phyloP scores from a whole-genome alignment of 495 filamentous ascomycete genomes.

The Barbatosphaeria neglecta region DNA sequence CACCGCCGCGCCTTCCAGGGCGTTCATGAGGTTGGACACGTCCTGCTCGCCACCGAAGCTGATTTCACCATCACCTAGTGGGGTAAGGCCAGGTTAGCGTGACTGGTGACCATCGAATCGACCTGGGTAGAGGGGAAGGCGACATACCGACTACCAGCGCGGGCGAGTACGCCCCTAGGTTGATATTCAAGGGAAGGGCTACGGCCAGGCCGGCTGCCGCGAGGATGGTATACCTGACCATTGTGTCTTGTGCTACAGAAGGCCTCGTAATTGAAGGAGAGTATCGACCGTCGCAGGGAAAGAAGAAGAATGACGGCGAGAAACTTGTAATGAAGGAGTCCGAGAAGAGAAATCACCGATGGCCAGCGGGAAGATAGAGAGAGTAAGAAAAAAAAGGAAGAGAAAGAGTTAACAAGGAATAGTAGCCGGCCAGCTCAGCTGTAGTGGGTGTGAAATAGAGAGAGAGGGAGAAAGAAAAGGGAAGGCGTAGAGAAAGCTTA shows the following conservation, averaged over 20 bases:
- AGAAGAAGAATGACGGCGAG: background rate
- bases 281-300: too few relatives aligned
- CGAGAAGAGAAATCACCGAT: background rate
- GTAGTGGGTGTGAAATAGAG: too few relatives aligned
- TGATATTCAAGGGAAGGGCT: conserved; percentile 48
- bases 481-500: conserved; percentile 1
- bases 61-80: conserved; percentile 53
- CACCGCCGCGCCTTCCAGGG: conserved; percentile 37
- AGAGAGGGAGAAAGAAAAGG: too few relatives aligned
- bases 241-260: conserved; percentile 8
- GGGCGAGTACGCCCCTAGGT: conserved; percentile 47
- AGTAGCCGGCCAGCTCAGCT: conserved; percentile 24
- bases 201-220: conserved; percentile 28
- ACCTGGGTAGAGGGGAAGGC: background rate
- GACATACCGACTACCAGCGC: conserved; percentile 31
- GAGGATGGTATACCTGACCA: conserved; percentile 31
- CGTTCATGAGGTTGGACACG: conserved; percentile 37
- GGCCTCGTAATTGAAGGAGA: too few relatives aligned
- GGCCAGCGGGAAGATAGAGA: conserved; percentile 2
- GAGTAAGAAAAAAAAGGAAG: conserved; percentile 10
- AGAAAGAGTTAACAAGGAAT: conserved; percentile 14
- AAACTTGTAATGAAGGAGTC: background rate
- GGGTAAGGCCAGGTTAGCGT: conserved; percentile 6
- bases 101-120: background rate
- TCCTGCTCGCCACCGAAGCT: conserved; percentile 43